A percentile compares a stretch with the other conserved stretches of the same genome.
phyloP scores from a whole-genome alignment of 768 basidiomycete species.

The Phylloporus rhodoxanthus region DNA sequence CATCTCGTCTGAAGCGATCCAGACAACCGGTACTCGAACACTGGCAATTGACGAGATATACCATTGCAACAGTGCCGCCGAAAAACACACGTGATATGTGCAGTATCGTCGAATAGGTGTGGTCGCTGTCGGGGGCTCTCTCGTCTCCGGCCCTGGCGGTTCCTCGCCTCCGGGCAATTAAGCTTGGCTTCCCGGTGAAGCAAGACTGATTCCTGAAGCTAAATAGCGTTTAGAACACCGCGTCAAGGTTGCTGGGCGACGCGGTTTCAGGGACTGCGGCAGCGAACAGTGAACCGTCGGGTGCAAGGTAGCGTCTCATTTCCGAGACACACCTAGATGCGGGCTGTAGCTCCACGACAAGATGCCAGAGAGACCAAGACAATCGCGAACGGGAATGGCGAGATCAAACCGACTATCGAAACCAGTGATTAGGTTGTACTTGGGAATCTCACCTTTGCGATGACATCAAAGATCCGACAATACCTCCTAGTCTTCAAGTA shows the following conservation, averaged over 20 bases:
- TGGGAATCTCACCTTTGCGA: background rate
- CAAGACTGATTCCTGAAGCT: background rate
- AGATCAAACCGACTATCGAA: background rate
- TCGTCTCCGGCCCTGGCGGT: no score
- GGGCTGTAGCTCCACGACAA: background rate
- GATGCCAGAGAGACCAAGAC: background rate
- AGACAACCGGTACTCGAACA: no score
- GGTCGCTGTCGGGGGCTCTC: no score
- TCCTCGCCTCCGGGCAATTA: background rate
- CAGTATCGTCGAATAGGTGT: no score
- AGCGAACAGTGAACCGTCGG: background rate
- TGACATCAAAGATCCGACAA: background rate
- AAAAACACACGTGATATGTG: no score
- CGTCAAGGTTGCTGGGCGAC: background rate
- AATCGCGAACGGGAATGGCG: background rate
- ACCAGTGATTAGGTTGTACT: background rate
- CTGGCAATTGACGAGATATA: background rate
- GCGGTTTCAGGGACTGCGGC: background rate
- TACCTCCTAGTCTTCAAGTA: background rate
- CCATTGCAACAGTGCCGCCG: background rate
- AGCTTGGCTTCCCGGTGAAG: no score
- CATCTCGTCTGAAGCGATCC: no score
- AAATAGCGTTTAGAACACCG: background rate
- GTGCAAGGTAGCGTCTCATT: background rate
- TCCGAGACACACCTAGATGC: background rate